phyloP scores from a whole-genome alignment of 768 basidiomycete genomes.

The Mrakia blollopis region DNA sequence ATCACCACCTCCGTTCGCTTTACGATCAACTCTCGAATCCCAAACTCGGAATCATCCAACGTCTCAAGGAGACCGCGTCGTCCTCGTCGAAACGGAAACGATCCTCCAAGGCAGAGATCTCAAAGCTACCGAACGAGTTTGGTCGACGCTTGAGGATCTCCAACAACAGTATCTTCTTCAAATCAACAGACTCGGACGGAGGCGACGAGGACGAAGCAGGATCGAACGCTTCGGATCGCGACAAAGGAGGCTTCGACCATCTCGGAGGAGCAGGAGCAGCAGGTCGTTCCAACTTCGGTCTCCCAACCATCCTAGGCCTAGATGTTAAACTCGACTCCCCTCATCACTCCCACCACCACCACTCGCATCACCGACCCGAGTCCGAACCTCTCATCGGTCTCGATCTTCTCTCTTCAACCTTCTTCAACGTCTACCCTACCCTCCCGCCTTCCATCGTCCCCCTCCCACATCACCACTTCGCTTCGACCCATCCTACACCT shows the following conservation, averaged over 20 bases:
- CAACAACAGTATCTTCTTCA: not conserved
- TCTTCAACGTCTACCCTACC: not conserved
- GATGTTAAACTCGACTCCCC: not conserved
- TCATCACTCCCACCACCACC: not conserved
- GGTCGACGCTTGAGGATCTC: conserved; percentile 2
- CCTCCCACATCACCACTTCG: not conserved
- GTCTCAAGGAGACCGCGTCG: conserved; percentile 6
- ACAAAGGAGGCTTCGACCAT: not conserved
- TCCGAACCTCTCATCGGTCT: not conserved
- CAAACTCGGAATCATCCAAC: conserved; percentile 19
- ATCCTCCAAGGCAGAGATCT: not conserved
- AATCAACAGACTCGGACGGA: not conserved
- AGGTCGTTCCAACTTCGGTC: not conserved
- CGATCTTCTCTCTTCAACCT: not conserved
- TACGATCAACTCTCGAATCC: conserved; percentile 24
- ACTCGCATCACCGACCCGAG: not conserved
- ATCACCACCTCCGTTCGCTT: not conserved
- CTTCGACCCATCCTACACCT: conserved; percentile 4
- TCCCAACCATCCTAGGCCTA: not conserved
- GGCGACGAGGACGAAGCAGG: not conserved
- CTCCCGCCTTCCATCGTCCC: not conserved
- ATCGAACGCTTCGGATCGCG: not conserved
- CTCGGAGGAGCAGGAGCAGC: not conserved
- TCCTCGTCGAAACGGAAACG: conserved; percentile 8
- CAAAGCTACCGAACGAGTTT: not conserved